phyloP scores from a whole-genome alignment of 176 grass and related monocot genomes.

The Cenchrus americanus region DNA sequence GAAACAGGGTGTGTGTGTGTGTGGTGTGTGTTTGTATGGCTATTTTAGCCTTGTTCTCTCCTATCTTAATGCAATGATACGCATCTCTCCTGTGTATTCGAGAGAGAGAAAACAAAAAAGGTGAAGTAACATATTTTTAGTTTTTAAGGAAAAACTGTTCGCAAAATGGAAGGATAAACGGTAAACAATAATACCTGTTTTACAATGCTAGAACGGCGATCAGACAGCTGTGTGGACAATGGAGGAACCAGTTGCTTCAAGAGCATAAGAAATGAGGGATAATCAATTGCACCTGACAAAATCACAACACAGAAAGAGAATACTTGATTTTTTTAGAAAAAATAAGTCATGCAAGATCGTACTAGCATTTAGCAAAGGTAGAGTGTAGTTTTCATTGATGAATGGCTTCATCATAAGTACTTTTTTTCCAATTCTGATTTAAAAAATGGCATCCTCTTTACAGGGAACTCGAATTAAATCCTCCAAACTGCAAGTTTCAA shows the following conservation, averaged over 20 bases:
- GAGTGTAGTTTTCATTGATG: neutral
- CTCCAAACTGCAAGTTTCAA: too few relatives aligned
- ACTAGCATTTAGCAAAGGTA: neutral
- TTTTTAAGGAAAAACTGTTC: neutral
- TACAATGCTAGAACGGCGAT: conserved; percentile 96
- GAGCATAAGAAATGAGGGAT: conserved; percentile 81
- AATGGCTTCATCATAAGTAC: neutral
- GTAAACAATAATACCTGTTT: conserved; percentile 70
- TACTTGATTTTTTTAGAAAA: neutral
- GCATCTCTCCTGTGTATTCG: too few relatives aligned
- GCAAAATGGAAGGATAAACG: conserved; percentile 15
- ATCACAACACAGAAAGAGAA: conserved; percentile 19
- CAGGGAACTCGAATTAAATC: too few relatives aligned
- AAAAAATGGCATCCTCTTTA: neutral
- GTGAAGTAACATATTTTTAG: neutral
- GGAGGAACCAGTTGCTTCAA: conserved; percentile 88
- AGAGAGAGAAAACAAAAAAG: neutral
- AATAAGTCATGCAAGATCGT: neutral
- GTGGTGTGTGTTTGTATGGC: too few relatives aligned
- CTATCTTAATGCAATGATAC: too few relatives aligned
- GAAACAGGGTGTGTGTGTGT: too few relatives aligned
- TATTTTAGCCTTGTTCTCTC: too few relatives aligned
- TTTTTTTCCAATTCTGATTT: too few relatives aligned
- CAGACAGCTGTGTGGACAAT: conserved; percentile 83
- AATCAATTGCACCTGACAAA: conserved; percentile 75